Evolutionary conservation across 2,329 filamentous ascomycete genomes (phyloP), one percentile per base, ranked within the genome.

Genomic region (Cadophora luteo-olivacea): DNA sequence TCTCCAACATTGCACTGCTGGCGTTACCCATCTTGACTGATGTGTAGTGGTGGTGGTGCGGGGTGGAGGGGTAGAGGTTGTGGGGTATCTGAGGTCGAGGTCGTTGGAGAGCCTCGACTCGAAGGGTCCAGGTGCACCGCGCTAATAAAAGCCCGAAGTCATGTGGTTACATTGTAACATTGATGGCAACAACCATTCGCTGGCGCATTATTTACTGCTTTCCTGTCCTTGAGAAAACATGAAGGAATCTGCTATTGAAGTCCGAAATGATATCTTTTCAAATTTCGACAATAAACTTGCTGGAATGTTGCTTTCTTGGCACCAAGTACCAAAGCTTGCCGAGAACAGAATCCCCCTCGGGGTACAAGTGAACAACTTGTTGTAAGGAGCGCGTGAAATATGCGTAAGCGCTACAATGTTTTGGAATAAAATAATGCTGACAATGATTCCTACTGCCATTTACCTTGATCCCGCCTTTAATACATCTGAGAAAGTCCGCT

Each of bases 1-100:
- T 96, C 82, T 98, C 95, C 81, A 98, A 86, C 80, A 98, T 91
- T 75, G 86, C 83, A 79, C 89, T 91, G 75, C 87, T 89, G 68
- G 87, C 87, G 81, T 91, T 91, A 75, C 89, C 89, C 89, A 91
- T 91, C 73, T 74, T 81, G 78, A 73, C 64, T 12, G 24, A 57
- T 70, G 63, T 62, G 64, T 60, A 61, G 19, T 57, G 22, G 52
- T 33, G 55, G 19, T 49, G 55, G 38, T 45, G 57, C 38, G 60
- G 48, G 66, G 66, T 66, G 54, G 69, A 68, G 57, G 63, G 68
- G 68, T 64, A 66, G 48, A 55, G 52, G 67, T 33, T 60, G 67
- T 36, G 62, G 64, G 65, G 64, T 68, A 62, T 33, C 22, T 45
- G 55, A 33, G 62, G 29, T 54, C 61, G 61, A 55, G 49, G 62